Base-by-base conservation (phyloP, 2,329 filamentous ascomycete genomes). In the Pseudogymnoascus sp. region DNA sequence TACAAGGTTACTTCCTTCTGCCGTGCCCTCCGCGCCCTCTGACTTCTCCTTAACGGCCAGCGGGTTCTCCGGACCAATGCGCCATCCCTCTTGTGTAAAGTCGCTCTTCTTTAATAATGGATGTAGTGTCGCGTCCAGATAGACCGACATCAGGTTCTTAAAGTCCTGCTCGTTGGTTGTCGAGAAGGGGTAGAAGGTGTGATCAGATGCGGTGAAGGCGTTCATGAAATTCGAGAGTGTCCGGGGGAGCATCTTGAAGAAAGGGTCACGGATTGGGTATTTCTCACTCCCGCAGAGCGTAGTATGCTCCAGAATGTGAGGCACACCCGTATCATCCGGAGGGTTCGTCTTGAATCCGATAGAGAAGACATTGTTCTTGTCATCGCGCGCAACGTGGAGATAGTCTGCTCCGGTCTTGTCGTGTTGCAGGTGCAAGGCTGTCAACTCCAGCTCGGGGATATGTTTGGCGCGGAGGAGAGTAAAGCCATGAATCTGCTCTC, bases 211-310 rank as follows among this genome's bases (percentile, higher is more conserved):
- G 43, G 95, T 99, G 74, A 97, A 96, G 65, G 95, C 95, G 75
- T 99, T 99, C 95, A 99, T 99, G 73, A 97, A 99, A 77, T 97
- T 99, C 67, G 95, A 97, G n/a, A 99, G 83, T 4, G 95, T 97
- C 69, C 95, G 87, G 21, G 95, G 95, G 25, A 99, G 84, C 95
- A 99, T 99, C 83, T 97, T 99, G 82, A 99, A 99, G 81, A 99
- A 99, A 0, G 95, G 95, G 72, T 99, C 95, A 65, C 95, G 91
- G 63, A 99, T 93, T n/a, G 95, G 95, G 73, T 93, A 96, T 75
- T 96, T 96, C 74, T 96, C 82, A 73, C 93, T 97, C 21, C 95
- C 95, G 72, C 95, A 99, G 45, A 99, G 80, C 1, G 95, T 97
- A 18, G 95, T 97, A 78, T 99, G 95, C 79, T 99, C 95, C 63